Evolutionary conservation across 2,329 filamentous ascomycete species (phyloP), one percentile per base, ranked within the genome.

Genomic region (Aspergillus arachidicola): DNA sequence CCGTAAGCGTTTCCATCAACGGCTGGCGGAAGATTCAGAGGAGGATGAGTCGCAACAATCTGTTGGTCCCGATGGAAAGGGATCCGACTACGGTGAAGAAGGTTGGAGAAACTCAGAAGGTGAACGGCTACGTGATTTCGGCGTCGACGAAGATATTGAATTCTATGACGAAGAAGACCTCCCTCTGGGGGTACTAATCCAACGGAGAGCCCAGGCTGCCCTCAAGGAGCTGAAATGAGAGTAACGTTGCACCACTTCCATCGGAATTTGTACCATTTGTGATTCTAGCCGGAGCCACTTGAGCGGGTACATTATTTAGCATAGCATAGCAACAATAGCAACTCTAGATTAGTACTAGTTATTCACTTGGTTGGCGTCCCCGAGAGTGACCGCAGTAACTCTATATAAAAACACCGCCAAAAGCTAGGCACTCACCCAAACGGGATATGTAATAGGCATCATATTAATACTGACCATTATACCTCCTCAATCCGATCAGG

Each of bases 91-190:
- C 65, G 86, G 86, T 5, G 86, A 88, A 72, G 86, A 88, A 75
- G 83, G 79, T 0, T 90, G 87, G 87, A 81, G 81, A 32, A 88
- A 89, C 68, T 82, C 84, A 0, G 87, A 89, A 69, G 87, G 87
- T 4, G 87, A 89, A 66, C 76, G 86, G 23, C 75, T 90, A 26
- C 78, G 83, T 21, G 87, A 90, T 66, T 90, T 89, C 71, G 87
- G 87, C 0, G 85, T 90, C 4, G 87, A 89, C 69, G 87, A 89
- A 71, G 85, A 87, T 34, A 81, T 82, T 1, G 87, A 89, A 65
- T 89, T 89, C 62, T 88, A 87, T 68, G 87, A 88, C 66, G 84
- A 86, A 61, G 87, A 89, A 64, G 83, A 89, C 69, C 72, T 89
- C 16, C 87, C 87, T 2, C 72, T 90, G 57, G 82, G 81, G 6